These are phyloP conservation scores for Trichosanthes truncata DNA, from an alignment of 306 rosid genomes.

Conservation along the genomic window DNA sequence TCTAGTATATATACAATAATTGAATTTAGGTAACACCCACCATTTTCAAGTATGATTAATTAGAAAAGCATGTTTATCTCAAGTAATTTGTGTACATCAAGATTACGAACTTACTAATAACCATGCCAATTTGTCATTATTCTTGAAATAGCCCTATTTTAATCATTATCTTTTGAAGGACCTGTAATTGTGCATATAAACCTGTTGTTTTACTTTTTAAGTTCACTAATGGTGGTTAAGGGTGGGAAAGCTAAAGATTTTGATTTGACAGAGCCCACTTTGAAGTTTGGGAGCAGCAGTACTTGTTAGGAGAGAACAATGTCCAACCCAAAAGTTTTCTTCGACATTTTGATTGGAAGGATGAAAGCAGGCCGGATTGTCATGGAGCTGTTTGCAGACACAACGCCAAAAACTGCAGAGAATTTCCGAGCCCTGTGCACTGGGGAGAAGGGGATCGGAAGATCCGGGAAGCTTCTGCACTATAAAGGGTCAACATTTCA, in stretches of 20 bases:
- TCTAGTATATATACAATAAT: background rate
- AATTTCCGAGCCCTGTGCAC: conserved; percentile 86
- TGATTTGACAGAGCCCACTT: background rate
- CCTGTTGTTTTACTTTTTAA: background rate
- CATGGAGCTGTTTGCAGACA: conserved; percentile 67
- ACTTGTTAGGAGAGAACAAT: conserved; percentile 12
- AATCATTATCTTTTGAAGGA: background rate
- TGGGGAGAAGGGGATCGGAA: conserved; percentile 68
- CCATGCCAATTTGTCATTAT: background rate
- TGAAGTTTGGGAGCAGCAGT: background rate
- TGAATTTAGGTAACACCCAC: background rate
- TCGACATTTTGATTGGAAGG: conserved; percentile 67
- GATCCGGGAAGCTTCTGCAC: conserved; percentile 51
- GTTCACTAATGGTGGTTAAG: background rate
- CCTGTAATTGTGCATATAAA: no score
- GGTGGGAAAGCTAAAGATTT: background rate
- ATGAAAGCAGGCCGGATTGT: conserved; percentile 67
- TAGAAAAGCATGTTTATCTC: background rate
- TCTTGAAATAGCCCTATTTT: background rate
- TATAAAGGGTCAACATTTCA: conserved; percentile 65
- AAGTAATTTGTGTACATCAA: background rate
- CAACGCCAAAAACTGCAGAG: conserved; percentile 76
- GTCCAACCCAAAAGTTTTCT: conserved; percentile 78
- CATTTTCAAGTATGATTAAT: background rate
- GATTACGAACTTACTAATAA: background rate